Base-by-base conservation (phyloP, 2,329 filamentous ascomycete species). In the Cylindrodendrum hubeiense region DNA sequence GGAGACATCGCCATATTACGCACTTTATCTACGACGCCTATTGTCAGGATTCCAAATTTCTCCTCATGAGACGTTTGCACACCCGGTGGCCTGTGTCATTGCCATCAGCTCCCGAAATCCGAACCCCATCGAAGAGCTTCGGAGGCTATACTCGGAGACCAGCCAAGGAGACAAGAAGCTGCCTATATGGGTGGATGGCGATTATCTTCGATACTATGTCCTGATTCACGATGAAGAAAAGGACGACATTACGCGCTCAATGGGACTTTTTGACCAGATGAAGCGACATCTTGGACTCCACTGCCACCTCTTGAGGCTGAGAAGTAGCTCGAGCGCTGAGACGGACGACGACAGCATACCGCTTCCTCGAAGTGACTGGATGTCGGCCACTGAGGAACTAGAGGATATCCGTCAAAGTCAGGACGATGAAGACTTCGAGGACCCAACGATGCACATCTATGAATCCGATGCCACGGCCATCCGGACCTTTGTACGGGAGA, bases 241-340 rank as follows among this genome's bases (percentile, higher is more conserved):
- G 66, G 95, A 97, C 75, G 95, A 99, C 77, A 97, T 98, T 66
- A 89, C 89, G 39, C 92, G 94, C 79, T 97, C 95, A 13, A 95
- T 95, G 79, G 89, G 90, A 19, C 84, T 98, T 28, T 99, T 97
- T 79, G 96, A 99, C 73, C 94, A 98, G 79, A 99, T 99, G 97
- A 99, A 98, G 81, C 90, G 96, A n/a, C 94, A 98, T 80, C 93
- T 99, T 69, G 96, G 96, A 2, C 84, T 98, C 51, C 95, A 99
- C 79, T 99, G 96, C 77, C 96, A 99, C 80, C 85, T 99, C 12
- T 84, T 99, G 34, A 86, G 97, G 68, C 83, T 99, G 54, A 89
- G 95, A 71, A 97, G 93, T 74, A 92, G 90, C 39, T 92, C 94
- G 76, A 95, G 94, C 78, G 91, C 93, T 37, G 90, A 95, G 67